Percentiles rank a stretch among this genome's conserved stretches.
phyloP scores from a whole-genome alignment of 352 stramenopile genomes.

The Pythium sp. region DNA sequence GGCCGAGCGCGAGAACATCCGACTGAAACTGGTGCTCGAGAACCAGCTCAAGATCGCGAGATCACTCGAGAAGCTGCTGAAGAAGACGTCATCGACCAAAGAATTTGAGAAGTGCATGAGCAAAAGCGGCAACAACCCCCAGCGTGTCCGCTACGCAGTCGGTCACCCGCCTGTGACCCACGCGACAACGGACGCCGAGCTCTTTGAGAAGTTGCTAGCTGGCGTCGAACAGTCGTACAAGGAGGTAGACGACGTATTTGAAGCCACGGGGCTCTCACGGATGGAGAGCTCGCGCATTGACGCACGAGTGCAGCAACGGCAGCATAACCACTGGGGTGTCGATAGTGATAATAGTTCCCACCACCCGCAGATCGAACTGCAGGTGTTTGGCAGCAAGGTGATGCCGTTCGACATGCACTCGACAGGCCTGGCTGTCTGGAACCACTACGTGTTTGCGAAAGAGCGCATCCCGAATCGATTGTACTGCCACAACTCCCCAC shows the following conservation, averaged over 20 bases:
- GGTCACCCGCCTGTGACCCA: neutral
- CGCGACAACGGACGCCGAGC: slow-evolving; percentile 14
- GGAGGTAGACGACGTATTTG: slow-evolving; percentile 29
- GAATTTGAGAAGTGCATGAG: neutral
- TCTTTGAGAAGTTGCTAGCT: slow-evolving; percentile 27
- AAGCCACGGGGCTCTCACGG: slow-evolving; percentile 38
- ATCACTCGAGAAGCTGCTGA: slow-evolving; percentile 5
- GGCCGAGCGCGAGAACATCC: slow-evolving; percentile 51
- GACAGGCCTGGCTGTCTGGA: slow-evolving; percentile 37
- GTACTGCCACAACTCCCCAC: slow-evolving; percentile 41
- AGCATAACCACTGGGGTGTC: neutral
- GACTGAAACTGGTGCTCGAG: slow-evolving; percentile 1
- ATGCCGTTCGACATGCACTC: slow-evolving; percentile 45
- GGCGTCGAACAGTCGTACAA: slow-evolving; percentile 27
- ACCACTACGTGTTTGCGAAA: slow-evolving; percentile 30
- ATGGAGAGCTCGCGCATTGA: slow-evolving; percentile 32
- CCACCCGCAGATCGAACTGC: slow-evolving; percentile 22
- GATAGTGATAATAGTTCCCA: neutral
- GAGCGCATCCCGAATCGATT: slow-evolving; percentile 44
- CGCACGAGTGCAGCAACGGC: slow-evolving; percentile 27
- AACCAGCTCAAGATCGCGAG: slow-evolving; percentile 27
- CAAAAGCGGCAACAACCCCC: neutral
- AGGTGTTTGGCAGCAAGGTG: slow-evolving; percentile 49
- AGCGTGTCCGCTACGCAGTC: neutral
- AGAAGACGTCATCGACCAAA: neutral